Percentiles rank a stretch among this genome's conserved stretches.
Evolutionary conservation across 257 asterid species (phyloP).

Genomic region (Haberlea rhodopensis): DNA sequence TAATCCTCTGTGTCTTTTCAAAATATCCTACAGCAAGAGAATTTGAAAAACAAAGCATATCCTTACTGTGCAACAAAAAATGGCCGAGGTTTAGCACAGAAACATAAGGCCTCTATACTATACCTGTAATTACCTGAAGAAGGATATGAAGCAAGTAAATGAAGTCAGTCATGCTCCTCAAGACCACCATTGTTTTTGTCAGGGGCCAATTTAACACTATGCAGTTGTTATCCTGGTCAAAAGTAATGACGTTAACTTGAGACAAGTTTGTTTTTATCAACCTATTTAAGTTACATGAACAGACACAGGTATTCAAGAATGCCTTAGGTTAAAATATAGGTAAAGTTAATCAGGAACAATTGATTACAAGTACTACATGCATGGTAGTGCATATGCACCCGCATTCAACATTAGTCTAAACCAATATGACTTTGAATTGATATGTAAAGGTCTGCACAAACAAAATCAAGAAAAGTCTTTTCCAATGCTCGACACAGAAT

Average conservation of each 20-base stretch:
- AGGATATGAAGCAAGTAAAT: conserved; percentile 68
- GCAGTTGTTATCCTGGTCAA: conserved; percentile 60
- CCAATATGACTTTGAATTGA: not conserved
- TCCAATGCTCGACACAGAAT: not conserved
- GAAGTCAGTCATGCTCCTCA: conserved; percentile 78
- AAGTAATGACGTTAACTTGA: conserved; percentile 18
- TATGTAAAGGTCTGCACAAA: not conserved
- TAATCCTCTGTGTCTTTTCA: not conserved
- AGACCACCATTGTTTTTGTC: conserved; percentile 50
- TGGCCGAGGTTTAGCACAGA: not conserved
- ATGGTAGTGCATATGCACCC: not conserved
- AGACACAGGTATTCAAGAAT: not conserved
- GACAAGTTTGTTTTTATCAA: conserved; percentile 4
- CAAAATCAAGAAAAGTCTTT: not conserved
- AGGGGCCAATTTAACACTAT: conserved; percentile 54
- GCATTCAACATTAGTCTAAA: no score
- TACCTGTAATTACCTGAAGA: conserved; percentile 64
- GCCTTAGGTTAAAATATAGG: not conserved
- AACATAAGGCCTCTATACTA: conserved; percentile 17
- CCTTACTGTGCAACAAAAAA: not conserved
- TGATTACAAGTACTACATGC: not conserved
- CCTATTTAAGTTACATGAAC: not conserved
- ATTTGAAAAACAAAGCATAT: not conserved
- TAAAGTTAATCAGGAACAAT: not conserved
- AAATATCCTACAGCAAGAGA: no score